Conservation (phyloP, 2,329 filamentous ascomycete genomes). For the Fusarium chaquense region DNA sequence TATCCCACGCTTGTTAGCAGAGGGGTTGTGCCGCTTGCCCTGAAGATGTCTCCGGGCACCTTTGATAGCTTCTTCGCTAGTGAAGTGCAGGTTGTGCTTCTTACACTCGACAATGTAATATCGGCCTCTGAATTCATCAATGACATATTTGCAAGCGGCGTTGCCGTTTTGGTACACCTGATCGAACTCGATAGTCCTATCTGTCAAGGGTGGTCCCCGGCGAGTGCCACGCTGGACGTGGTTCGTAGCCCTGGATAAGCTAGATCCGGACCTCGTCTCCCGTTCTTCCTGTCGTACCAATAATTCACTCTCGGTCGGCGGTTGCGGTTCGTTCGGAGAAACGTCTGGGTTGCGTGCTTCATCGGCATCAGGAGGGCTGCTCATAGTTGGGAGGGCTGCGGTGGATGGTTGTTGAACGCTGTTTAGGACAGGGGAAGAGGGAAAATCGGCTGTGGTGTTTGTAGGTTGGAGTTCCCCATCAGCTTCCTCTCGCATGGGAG, state of each 20-base stretch:
- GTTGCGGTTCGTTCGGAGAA: neutral
- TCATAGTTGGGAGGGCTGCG: neutral
- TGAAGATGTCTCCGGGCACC: slow-evolving; percentile 10
- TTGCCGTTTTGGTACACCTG: slow-evolving; percentile 26
- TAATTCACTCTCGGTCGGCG: neutral
- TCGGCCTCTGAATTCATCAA: neutral
- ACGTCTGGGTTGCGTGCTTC: too few species aligned
- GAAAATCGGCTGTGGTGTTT: too few species aligned
- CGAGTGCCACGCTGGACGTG: too few species aligned
- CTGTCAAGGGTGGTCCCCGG: neutral
- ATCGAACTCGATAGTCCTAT: slow-evolving; percentile 1
- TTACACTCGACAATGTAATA: slow-evolving; percentile 33
- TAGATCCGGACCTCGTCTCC: too few species aligned
- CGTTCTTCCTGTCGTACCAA: neutral
- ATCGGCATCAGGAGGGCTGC: neutral
- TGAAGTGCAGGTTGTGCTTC: neutral
- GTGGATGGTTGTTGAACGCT: too few species aligned
- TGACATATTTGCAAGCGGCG: slow-evolving; percentile 1
- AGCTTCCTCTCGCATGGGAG: too few species aligned
- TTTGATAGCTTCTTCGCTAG: neutral
- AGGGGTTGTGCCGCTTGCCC: neutral
- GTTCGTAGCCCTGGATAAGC: neutral
- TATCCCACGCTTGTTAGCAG: accelerated
- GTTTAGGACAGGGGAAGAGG: too few species aligned
- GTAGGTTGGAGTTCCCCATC: too few species aligned